Conservation (phyloP, 129 eudicot genomes). For the Arctium lappa region DNA sequence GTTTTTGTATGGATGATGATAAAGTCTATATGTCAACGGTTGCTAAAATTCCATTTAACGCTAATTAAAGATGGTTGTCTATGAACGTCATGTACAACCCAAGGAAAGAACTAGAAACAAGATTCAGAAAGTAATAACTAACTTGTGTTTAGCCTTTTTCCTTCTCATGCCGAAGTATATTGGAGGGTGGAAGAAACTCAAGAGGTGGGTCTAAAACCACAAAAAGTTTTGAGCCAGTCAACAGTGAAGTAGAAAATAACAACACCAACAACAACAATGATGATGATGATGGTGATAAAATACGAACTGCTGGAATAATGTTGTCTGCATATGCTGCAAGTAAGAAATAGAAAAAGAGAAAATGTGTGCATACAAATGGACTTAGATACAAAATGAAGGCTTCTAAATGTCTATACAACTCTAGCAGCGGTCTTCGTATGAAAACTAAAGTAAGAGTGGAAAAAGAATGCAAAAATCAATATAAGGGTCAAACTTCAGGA, state of each 20-base stretch:
- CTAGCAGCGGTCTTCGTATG: background rate
- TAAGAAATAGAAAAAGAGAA: background rate
- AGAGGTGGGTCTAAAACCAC: too few species aligned
- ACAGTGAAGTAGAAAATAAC: background rate
- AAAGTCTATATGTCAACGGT: conserved; percentile 1
- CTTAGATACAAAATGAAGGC: background rate
- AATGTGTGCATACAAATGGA: background rate
- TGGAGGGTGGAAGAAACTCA: background rate
- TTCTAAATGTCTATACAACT: background rate
- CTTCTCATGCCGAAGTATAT: background rate
- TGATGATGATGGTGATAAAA: background rate
- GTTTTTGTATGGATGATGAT: conserved; percentile 22
- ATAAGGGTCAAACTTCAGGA: background rate
- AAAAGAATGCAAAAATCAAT: too few species aligned
- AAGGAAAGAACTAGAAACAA: background rate
- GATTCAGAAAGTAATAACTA: conserved; percentile 8
- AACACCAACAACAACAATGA: background rate
- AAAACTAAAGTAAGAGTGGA: background rate
- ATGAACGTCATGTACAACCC: background rate
- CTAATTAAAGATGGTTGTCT: conserved; percentile 11
- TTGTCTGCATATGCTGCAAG: background rate
- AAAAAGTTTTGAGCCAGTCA: background rate
- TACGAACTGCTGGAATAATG: background rate
- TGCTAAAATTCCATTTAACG: background rate
- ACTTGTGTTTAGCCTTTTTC: background rate